Evolutionary conservation across 495 filamentous ascomycete genomes (phyloP).

Genomic region (Hypoxylon lienhwacheense): DNA sequence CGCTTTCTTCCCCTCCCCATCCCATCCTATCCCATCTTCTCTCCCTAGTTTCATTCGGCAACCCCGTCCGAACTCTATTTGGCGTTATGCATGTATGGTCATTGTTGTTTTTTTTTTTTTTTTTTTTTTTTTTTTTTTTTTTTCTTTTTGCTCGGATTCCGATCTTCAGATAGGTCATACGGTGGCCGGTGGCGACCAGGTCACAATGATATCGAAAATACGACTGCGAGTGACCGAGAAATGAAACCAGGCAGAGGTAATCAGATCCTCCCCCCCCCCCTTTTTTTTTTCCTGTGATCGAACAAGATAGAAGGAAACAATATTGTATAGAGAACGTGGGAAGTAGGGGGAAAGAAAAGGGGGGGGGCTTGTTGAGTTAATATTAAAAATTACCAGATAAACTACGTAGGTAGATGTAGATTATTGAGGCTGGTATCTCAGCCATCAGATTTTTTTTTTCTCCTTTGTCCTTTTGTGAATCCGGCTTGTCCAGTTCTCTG

Average conservation of each 20-base stretch:
- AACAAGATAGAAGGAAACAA: too few species aligned
- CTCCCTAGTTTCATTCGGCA: constrained; percentile 20
- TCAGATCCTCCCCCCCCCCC: neutral
- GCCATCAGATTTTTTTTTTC: too few species aligned
- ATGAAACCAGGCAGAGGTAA: neutral
- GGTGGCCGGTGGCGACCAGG: constrained; percentile 8
- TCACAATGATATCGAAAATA: constrained; percentile 22
- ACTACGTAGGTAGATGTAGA: too few species aligned
- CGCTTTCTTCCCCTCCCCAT: neutral
- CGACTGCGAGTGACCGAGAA: constrained; percentile 6
- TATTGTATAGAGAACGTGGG: too few species aligned
- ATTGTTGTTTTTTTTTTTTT: neutral
- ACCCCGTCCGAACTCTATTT: constrained; percentile 1
- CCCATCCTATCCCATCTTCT: neutral
- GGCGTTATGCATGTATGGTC: constrained; percentile 17
- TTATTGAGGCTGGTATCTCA: too few species aligned
- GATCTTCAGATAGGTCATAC: constrained; percentile 1
- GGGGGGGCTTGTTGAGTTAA: too few species aligned
- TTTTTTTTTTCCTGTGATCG: neutral
- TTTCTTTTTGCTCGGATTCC: neutral
- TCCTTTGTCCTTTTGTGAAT: too few species aligned
- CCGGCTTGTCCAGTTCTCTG: too few species aligned
- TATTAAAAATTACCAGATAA: too few species aligned
- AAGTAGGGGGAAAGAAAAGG: too few species aligned
- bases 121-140: neutral